Percentiles rank a stretch among this genome's conserved stretches.
These are phyloP conservation scores for Pinus albicaulis DNA, from an alignment of 75 land plant species.

Conservation along the genomic window DNA sequence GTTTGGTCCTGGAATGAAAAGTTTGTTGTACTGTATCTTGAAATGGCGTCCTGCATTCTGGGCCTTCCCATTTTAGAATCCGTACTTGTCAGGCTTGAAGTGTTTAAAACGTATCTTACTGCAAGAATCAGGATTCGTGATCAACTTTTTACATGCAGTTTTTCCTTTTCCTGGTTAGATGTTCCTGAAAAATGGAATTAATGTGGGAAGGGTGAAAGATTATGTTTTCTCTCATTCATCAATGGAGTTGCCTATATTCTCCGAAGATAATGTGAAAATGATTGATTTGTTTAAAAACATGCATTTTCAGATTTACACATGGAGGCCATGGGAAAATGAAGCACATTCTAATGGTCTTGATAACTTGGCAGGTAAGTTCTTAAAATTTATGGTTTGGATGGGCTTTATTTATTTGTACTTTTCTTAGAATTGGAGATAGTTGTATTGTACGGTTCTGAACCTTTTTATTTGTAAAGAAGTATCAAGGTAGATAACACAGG, in stretches of 20 bases:
- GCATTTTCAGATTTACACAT: constrained; percentile 52
- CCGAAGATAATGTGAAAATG: neutral
- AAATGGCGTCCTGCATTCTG: neutral
- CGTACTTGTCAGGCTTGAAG: neutral
- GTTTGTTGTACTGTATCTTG: neutral
- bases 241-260: neutral
- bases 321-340: constrained; percentile 73
- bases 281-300: neutral
- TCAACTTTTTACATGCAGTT: neutral
- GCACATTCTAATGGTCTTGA: constrained; percentile 49
- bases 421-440: neutral
- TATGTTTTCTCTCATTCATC: neutral
- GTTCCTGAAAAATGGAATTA: neutral
- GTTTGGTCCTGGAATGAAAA: neutral
- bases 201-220: neutral
- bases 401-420: neutral
- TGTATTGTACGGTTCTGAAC: neutral
- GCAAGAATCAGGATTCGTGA: neutral
- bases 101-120: neutral
- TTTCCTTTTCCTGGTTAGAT: neutral
- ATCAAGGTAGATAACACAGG: neutral
- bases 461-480: neutral
- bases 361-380: constrained; percentile 33
- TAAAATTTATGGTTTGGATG: neutral
- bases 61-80: neutral